Base-by-base conservation (phyloP, 2,329 filamentous ascomycete genomes). In the Bipolaris cookei region DNA sequence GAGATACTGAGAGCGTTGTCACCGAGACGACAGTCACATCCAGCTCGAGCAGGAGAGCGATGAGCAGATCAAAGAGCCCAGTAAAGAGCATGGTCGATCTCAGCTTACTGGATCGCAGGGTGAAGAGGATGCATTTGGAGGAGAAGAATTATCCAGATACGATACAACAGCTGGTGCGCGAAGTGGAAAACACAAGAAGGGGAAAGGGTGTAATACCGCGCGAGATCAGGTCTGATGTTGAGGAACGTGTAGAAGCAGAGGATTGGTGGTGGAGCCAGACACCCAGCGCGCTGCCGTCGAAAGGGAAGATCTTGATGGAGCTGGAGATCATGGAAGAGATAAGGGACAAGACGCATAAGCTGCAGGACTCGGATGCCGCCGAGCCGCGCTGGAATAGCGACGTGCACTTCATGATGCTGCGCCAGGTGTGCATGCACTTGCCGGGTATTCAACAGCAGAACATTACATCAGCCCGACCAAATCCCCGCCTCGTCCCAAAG, bases 61-160 rank as follows among this genome's bases (percentile, higher is more conserved):
- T n/a, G n/a, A n/a, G n/a, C n/a, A n/a, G 54, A 37, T 58, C 48
- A 23, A 58, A 53, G 30, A 58, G 54, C 48, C 54, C 42, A n/a
- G 49, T 53, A 32, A 53, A 58, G 43, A 48, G 30, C 41, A 53
- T 58, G 48, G 43, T 58, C 11, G 44, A 53, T 43, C 54, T 58
- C 43, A 25, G 42, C 44, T 37, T 58, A 20, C 43, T 58, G n/a
- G 35, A 58, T 44, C 49, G 54, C 3, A 38, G 49, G 42, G 49
- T 58, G 32, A 48, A 53, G 42, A 58, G 48, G 49, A 43, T 44
- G 21, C 43, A n/a, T n/a, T n/a, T 58, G 23, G 49, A 47, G 38
- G 20, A 23, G 6, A 45, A 58, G 13, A 20, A 58, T 13, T 53
- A 21, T 43, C 43, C 48, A 20, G 43, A 49, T 21, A 38, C 51